A percentile compares a stretch with the other conserved stretches of the same genome.
phyloP scores from a whole-genome alignment of 164 flowering plant species.

The Vitis cinerea region DNA sequence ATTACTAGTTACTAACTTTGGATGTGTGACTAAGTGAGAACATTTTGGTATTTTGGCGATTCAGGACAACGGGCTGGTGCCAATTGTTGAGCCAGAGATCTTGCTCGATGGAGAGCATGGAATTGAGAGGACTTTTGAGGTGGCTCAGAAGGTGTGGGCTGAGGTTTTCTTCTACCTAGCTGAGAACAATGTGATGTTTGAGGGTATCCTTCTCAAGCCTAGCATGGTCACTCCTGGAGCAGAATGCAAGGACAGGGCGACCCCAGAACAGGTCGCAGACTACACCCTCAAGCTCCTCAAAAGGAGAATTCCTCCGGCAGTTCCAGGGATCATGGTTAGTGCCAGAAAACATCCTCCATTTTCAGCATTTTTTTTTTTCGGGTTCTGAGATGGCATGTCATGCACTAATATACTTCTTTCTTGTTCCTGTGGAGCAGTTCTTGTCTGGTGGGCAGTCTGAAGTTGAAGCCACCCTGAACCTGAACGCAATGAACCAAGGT shows the following conservation, averaged over 20 bases:
- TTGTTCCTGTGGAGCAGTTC: conserved; percentile 45
- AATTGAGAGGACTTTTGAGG: conserved; percentile 82
- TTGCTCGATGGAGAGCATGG: conserved; percentile 83
- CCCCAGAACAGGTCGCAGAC: conserved; percentile 53
- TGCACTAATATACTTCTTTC: conserved; percentile 6
- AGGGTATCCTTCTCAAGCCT: conserved; percentile 87
- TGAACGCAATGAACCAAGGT: conserved; percentile 90
- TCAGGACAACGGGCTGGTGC: conserved; percentile 83
- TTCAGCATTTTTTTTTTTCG: neutral
- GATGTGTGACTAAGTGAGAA: neutral
- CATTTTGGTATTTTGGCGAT: neutral
- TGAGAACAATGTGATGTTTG: conserved; percentile 75
- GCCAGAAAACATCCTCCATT: neutral
- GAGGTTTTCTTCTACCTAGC: conserved; percentile 91
- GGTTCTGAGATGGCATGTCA: neutral
- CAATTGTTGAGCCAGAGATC: conserved; percentile 91
- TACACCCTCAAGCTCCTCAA: conserved; percentile 83
- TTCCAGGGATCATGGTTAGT: conserved; percentile 90
- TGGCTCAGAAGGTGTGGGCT: conserved; percentile 80
- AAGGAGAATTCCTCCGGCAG: conserved; percentile 75
- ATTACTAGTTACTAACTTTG: too few species aligned
- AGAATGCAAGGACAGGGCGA: conserved; percentile 82
- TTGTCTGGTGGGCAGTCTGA: conserved; percentile 96
- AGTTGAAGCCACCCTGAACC: conserved; percentile 84
- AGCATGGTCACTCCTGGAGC: conserved; percentile 97